A percentile compares a stretch with the other conserved stretches of the same genome.
phyloP scores from a whole-genome alignment of 257 asterid genomes.

The Primulina eburnea region DNA sequence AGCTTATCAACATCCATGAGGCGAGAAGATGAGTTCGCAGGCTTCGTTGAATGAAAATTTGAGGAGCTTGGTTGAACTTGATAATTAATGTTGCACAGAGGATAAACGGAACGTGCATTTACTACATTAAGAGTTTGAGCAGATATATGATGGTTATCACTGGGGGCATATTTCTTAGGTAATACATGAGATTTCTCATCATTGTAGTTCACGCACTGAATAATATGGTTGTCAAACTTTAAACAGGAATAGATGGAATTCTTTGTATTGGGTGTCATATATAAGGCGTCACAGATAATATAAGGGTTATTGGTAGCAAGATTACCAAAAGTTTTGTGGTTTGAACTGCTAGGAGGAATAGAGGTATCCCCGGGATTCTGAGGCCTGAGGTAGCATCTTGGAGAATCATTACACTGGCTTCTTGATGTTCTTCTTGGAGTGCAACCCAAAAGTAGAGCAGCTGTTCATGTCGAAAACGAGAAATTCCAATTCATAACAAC shows the following conservation, averaged over 20 bases:
- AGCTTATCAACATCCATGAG: constrained; percentile 26
- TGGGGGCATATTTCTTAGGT: constrained; percentile 25
- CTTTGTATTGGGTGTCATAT: constrained; percentile 18
- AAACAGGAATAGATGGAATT: constrained; percentile 27
- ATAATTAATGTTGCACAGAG: constrained; percentile 43
- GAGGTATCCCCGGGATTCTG: constrained; percentile 30
- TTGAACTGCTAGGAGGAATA: constrained; percentile 33
- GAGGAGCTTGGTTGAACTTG: constrained; percentile 29
- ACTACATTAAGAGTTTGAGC: constrained; percentile 26
- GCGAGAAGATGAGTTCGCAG: constrained; percentile 30
- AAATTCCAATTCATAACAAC: constrained; percentile 15
- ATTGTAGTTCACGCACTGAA: constrained; percentile 23
- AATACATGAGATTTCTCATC: constrained; percentile 25
- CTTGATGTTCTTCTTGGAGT: constrained; percentile 77
- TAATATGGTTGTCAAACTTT: constrained; percentile 11
- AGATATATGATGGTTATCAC: constrained; percentile 26
- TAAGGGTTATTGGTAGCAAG: constrained; percentile 32
- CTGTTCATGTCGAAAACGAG: constrained; percentile 39
- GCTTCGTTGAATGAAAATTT: constrained; percentile 16
- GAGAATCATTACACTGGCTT: constrained; percentile 66
- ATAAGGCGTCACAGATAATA: constrained; percentile 33
- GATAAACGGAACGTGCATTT: constrained; percentile 57
- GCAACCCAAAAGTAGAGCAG: constrained; percentile 94
- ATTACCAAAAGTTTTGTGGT: constrained; percentile 31
- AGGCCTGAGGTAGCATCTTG: constrained; percentile 66